These are phyloP conservation scores for Epichloe sp. DNA, from an alignment of 2,329 filamentous ascomycete species.

Conservation along the genomic window DNA sequence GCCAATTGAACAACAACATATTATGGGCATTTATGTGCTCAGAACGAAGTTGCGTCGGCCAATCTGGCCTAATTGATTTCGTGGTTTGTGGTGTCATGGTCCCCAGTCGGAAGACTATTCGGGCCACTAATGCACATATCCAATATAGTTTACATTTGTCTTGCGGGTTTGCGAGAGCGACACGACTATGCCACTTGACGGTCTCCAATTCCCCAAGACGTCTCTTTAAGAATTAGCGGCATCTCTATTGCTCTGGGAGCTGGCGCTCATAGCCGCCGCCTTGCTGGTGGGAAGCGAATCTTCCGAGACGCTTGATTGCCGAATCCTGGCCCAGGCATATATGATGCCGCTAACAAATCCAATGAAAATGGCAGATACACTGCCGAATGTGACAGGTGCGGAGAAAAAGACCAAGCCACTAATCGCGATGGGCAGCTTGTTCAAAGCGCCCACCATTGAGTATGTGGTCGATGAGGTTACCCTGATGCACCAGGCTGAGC, in stretches of 20 bases:
- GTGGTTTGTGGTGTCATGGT: too few species aligned
- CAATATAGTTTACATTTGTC: too few species aligned
- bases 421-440: constrained; percentile 92
- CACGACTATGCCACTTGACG: too few species aligned
- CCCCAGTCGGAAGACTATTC: too few species aligned
- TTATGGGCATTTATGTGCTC: too few species aligned
- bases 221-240: constrained; percentile 44
- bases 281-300: constrained; percentile 53
- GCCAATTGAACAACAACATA: too few species aligned
- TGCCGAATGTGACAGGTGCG: constrained; percentile 82
- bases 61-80: too few species aligned
- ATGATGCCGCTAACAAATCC: constrained; percentile 89
- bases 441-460: constrained; percentile 94
- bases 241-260: constrained; percentile 81
- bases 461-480: constrained; percentile 96
- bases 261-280: constrained; percentile 68
- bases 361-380: constrained; percentile 79
- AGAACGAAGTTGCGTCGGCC: too few species aligned
- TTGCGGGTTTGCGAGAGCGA: too few species aligned
- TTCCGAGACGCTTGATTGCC: constrained; percentile 56
- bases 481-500: constrained; percentile 95
- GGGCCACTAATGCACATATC: too few species aligned
- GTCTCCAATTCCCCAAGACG: too few species aligned
- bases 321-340: constrained; percentile 51
- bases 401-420: constrained; percentile 92